A percentile compares a stretch with the other conserved stretches of the same genome.
These are phyloP conservation scores for Mycosphaerella sp. DNA, from an alignment of 2,329 filamentous ascomycete genomes.

Conservation along the genomic window DNA sequence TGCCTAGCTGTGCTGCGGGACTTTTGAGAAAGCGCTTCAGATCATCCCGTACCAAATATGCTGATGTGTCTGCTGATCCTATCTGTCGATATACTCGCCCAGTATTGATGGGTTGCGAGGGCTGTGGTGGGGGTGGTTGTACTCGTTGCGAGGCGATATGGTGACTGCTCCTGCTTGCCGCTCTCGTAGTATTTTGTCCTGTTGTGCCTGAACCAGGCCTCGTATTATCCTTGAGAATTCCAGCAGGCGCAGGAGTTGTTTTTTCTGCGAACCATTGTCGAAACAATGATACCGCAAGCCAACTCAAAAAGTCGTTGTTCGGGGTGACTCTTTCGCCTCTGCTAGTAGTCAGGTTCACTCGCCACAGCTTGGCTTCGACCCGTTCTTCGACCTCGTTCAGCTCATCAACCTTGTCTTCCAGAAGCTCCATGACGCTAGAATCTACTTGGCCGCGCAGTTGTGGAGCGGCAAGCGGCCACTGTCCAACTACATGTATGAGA, in stretches of 20 bases:
- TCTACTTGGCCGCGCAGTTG: slow-evolving; percentile 70
- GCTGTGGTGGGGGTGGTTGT: slow-evolving; percentile 23
- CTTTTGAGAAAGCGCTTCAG: slow-evolving; percentile 80
- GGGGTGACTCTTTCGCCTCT: slow-evolving; percentile 78
- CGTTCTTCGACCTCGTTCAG: slow-evolving; percentile 74
- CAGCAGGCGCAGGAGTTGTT: slow-evolving; percentile 62
- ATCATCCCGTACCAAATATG: slow-evolving; percentile 76
- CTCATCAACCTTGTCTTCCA: slow-evolving; percentile 92
- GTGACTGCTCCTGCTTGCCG: slow-evolving; percentile 22
- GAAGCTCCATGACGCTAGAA: slow-evolving; percentile 72
- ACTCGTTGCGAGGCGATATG: slow-evolving; percentile 30
- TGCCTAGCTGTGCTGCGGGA: slow-evolving; percentile 47
- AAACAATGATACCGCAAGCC: slow-evolving; percentile 81
- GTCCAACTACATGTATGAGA: slow-evolving; percentile 86
- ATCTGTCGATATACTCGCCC: slow-evolving; percentile 74
- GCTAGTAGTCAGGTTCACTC: slow-evolving; percentile 69
- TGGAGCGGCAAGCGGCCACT: slow-evolving; percentile 78
- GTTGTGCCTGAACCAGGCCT: slow-evolving; percentile 8
- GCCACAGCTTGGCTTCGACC: slow-evolving; percentile 74
- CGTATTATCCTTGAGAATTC: slow-evolving; percentile 40
- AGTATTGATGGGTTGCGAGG: slow-evolving; percentile 38
- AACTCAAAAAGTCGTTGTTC: slow-evolving; percentile 74
- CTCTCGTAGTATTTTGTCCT: slow-evolving; percentile 10
- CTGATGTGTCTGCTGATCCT: slow-evolving; percentile 52
- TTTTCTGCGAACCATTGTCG: slow-evolving; percentile 91